A percentile compares a stretch with the other conserved stretches of the same genome.
Conservation (phyloP, 139 green algal species). For the Microglena sp. region DNA sequence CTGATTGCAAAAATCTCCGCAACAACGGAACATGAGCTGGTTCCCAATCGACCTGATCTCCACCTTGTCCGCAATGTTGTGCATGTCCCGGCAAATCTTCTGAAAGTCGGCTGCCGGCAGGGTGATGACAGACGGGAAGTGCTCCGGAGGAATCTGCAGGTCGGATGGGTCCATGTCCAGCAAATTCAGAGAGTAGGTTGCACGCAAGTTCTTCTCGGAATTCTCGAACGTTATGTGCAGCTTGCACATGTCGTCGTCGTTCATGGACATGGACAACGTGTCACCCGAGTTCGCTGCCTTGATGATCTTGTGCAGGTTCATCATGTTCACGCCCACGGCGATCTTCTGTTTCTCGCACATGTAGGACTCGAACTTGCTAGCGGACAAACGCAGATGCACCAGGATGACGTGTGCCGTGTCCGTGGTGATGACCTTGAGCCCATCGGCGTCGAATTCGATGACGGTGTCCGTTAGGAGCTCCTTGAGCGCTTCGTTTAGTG, state of each 20-base stretch:
- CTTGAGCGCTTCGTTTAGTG: constrained; percentile 16
- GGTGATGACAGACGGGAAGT: constrained; percentile 15
- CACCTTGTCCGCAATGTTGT: constrained; percentile 9
- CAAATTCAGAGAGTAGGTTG: constrained; percentile 12
- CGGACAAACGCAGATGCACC: constrained; percentile 15
- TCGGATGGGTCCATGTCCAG: constrained; percentile 12
- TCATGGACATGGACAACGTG: constrained; percentile 15
- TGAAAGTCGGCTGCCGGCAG: constrained; percentile 14
- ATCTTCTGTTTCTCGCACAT: constrained; percentile 1
- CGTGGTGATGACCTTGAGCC: constrained; percentile 13
- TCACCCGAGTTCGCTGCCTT: constrained; percentile 17
- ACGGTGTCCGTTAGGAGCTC: constrained; percentile 20
- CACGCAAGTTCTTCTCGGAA: constrained; percentile 8
- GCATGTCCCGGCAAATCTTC: constrained; percentile 24
- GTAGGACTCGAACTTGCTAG: constrained; percentile 18
- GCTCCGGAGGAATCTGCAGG: constrained; percentile 1
- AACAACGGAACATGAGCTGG: constrained; percentile 14
- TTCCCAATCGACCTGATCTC: constrained; percentile 15
- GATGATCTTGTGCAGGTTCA: constrained; percentile 23
- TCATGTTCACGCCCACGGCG: constrained; percentile 19
- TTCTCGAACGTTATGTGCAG: constrained; percentile 16
- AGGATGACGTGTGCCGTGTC: constrained; percentile 10
- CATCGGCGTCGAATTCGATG: constrained; percentile 11
- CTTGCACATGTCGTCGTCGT: constrained; percentile 11
- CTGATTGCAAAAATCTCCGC: constrained; percentile 16